A percentile compares a stretch with the other conserved stretches of the same genome.
These are phyloP conservation scores for Cyclotella sp. DNA, from an alignment of 108 stramenopile species.

Conservation along the genomic window DNA sequence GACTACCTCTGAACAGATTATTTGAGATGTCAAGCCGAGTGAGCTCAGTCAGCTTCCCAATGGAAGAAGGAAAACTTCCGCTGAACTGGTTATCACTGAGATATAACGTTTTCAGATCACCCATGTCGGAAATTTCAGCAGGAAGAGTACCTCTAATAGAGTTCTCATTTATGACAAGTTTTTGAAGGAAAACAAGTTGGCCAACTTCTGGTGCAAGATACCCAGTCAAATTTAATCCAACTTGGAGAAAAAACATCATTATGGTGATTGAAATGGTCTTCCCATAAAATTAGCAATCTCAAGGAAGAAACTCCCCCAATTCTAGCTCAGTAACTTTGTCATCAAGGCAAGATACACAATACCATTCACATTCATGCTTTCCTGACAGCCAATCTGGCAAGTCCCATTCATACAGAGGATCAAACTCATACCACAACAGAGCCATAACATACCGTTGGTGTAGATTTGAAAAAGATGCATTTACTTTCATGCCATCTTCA, in stretches of 20 bases:
- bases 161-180: background rate
- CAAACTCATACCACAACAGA: constrained; percentile 4
- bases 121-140: background rate
- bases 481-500: constrained; percentile 6
- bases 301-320: background rate
- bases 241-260: background rate
- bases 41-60: background rate
- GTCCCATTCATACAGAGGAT: background rate
- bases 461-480: background rate
- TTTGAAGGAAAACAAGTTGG: background rate
- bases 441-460: constrained; percentile 5
- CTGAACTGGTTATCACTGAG: background rate
- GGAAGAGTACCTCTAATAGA: constrained; percentile 7
- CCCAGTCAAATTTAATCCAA: background rate
- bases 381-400: constrained; percentile 3
- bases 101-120: background rate
- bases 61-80: background rate
- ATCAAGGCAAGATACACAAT: constrained; percentile 8
- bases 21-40: background rate
- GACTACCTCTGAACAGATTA: background rate
- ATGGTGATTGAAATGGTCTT: background rate
- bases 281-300: background rate
- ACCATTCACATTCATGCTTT: constrained; percentile 17
- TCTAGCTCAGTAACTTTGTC: background rate
- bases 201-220: background rate